Percentiles rank a stretch among this genome's conserved stretches.
Evolutionary conservation across 768 basidiomycete species (phyloP).

Genomic region (Agaricus sinodeliciosus): DNA sequence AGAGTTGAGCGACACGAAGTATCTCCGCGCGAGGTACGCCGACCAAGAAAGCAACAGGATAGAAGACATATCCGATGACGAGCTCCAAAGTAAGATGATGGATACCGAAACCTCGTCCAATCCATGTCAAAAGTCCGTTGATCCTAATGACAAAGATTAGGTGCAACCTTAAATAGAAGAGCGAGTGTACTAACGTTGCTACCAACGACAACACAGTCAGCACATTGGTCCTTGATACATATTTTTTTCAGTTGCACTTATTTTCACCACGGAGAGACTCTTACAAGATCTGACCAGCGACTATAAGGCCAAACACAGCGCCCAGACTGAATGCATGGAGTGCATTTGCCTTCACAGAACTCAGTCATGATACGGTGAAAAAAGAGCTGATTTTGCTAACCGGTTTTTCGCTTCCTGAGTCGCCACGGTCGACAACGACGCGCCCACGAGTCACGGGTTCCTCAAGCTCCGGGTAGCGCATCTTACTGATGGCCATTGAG

Average conservation of each 20-base stretch:
- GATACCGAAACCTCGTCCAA: conserved; percentile 82
- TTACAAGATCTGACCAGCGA: conserved; percentile 84
- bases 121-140: conserved; percentile 85
- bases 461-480: conserved; percentile 78
- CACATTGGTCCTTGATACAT: conserved; percentile 58
- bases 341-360: conserved; percentile 49
- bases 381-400: conserved; percentile 24
- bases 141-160: conserved; percentile 29
- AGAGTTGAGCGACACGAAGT: conserved; percentile 68
- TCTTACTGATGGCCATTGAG: conserved; percentile 86
- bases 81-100: conserved; percentile 78
- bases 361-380: background rate
- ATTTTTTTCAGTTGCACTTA: background rate
- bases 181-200: conserved; percentile 34
- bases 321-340: conserved; percentile 87
- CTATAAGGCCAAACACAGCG: conserved; percentile 76
- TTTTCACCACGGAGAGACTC: conserved; percentile 16
- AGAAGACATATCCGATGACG: conserved; percentile 81
- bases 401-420: conserved; percentile 41
- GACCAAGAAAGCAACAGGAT: conserved; percentile 78
- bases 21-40: conserved; percentile 82
- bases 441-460: conserved; percentile 82
- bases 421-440: conserved; percentile 77
- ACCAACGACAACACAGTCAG: conserved; percentile 81
- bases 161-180: no score